Base-by-base conservation (phyloP, 768 basidiomycete species). In the Mycena venus region DNA sequence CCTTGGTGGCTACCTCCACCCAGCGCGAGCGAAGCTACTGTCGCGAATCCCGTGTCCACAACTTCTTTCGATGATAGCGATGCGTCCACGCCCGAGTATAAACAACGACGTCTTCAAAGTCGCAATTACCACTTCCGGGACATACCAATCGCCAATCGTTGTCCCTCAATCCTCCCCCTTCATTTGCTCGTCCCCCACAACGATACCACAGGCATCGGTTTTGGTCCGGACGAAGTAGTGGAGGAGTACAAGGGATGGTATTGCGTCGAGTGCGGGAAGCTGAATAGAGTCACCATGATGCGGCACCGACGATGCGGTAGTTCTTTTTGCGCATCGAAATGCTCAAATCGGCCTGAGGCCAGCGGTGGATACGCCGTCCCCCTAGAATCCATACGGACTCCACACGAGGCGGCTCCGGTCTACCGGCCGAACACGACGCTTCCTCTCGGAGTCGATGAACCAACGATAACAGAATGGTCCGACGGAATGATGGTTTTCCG, bases 281-380 rank as follows among this genome's bases (percentile, higher is more conserved):
- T 91, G 29, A 91, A 90, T 60, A 84, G 83, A 55, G 87, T 90
- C 75, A 74, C 72, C 15, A 81, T 82, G 56, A 82, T 91, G 80
- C 83, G 90, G 66, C 87, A 89, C 73, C 83, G 88, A 58, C 80
- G 82, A 73, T 91, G 90, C 77, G 74, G 78, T 15, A 87, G 87
- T 70, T 76, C 80, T 4, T 59, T 32, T 1, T 91, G 90, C 55
- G 81, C 79, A 8, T 65, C 73, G 21, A 70, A 64, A 53, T 31
- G 25, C 19, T 32, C 55, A 9, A 40, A 21, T 17, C n/a, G 32
- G 27, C 2, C 34, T 23, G 27, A 17, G n/a, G 47, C 23, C 21
- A 42, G 15, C n/a, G 27, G 59, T 27, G 78, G 84, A 73, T 83
- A 79, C 62, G 80, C 81, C 3, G 65, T 84, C 1, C 70, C 79